Evolutionary conservation across 2,329 filamentous ascomycete genomes (phyloP).

Genomic region (Cadophora sp.): DNA sequence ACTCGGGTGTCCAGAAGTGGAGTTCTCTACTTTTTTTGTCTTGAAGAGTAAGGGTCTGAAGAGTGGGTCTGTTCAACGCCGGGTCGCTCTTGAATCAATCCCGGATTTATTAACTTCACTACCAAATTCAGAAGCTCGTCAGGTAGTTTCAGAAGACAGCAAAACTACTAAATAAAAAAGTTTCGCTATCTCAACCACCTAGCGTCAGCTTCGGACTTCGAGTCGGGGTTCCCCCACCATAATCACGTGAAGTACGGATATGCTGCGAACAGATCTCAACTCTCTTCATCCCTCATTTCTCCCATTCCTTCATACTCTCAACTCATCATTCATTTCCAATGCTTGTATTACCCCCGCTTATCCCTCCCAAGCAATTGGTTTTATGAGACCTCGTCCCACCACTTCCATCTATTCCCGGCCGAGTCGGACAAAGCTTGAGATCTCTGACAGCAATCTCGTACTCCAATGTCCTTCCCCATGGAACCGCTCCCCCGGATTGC

Average conservation of each 20-base stretch:
- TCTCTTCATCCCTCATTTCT: neutral
- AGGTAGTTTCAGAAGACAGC: neutral
- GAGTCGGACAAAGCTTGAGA: too few relatives aligned
- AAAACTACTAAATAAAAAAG: neutral
- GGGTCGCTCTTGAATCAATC: too few relatives aligned
- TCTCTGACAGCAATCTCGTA: neutral
- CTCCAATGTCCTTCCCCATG: conserved; percentile 12
- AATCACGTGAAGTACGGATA: neutral
- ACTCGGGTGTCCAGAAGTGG: too few relatives aligned
- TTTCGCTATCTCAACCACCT: neutral
- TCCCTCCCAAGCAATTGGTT: neutral
- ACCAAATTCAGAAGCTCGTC: too few relatives aligned
- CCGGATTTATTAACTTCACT: too few relatives aligned
- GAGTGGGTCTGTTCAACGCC: too few relatives aligned
- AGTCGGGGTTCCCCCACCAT: neutral
- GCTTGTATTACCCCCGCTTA: neutral
- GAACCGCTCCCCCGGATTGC: conserved; percentile 33
- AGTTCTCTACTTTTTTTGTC: too few relatives aligned
- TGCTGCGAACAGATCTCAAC: neutral
- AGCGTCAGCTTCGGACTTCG: conserved; percentile 9
- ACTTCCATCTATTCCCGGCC: neutral
- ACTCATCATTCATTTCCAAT: neutral
- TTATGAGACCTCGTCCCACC: neutral
- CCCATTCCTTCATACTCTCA: neutral
- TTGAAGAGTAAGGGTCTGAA: too few relatives aligned